phyloP scores from a whole-genome alignment of 2,329 filamentous ascomycete species.

The Exophiala phaeomuriformis region DNA sequence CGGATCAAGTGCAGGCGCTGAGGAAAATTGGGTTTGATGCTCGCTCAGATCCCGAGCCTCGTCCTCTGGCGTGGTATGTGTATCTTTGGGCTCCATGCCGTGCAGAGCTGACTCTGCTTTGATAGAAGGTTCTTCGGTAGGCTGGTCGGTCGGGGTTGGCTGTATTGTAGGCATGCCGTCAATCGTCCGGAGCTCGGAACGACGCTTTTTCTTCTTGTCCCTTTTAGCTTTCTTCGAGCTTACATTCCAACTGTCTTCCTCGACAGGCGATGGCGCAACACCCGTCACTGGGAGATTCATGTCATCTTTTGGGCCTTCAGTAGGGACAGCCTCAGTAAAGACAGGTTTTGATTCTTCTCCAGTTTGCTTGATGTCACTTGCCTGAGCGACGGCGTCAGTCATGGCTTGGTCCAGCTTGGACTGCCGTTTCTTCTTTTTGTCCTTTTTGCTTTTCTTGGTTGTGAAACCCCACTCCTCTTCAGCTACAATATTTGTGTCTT shows the following conservation, averaged over 20 bases:
- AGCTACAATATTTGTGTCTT: not conserved
- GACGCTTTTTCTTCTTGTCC: conserved; percentile 31
- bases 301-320: not conserved
- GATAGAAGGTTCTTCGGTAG: not conserved
- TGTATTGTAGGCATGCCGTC: not conserved
- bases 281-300: not conserved
- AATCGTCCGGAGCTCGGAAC: conserved; percentile 1
- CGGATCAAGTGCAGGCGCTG: not conserved
- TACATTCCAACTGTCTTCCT: not conserved
- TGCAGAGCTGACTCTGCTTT: not conserved
- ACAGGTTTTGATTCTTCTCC: not conserved
- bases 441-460: conserved; percentile 18
- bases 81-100: too few relatives aligned
- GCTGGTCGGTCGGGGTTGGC: not conserved
- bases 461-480: not conserved
- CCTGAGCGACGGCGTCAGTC: not conserved
- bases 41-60: not conserved
- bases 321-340: not conserved
- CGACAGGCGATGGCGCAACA: conserved; percentile 6
- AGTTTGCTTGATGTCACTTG: not conserved
- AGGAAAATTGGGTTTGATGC: not conserved
- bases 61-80: not conserved
- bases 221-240: conserved; percentile 26
- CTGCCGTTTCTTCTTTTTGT: conserved; percentile 19
- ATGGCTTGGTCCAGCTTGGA: conserved; percentile 29